These are phyloP conservation scores for Fusarium incarnatum DNA, from an alignment of 2,329 filamentous ascomycete genomes.

Conservation along the genomic window DNA sequence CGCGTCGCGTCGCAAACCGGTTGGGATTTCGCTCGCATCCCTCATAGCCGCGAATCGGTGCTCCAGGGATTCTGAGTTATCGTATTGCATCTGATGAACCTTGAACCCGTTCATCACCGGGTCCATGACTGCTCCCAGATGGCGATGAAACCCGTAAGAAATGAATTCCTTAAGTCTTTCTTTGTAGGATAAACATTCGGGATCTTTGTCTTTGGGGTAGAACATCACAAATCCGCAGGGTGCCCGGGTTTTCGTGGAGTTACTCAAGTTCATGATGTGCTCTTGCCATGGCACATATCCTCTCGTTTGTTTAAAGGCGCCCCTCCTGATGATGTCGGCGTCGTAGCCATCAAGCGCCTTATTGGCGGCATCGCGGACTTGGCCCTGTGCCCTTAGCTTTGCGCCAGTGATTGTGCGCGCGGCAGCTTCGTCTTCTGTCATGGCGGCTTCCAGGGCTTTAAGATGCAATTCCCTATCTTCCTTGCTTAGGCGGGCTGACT, in stretches of 20 bases:
- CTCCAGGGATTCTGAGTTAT: not conserved
- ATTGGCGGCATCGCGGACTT: too few species aligned
- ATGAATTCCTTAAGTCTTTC: rapidly evolving
- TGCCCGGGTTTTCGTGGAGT: not conserved
- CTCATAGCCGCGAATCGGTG: not conserved
- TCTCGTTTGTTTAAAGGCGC: too few species aligned
- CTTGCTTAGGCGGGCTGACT: too few species aligned
- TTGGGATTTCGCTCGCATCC: not conserved
- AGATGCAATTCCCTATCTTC: too few species aligned
- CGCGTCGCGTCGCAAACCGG: not conserved
- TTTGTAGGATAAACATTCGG: too few species aligned
- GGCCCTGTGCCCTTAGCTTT: too few species aligned
- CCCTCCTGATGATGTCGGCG: too few species aligned
- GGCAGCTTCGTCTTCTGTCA: too few species aligned
- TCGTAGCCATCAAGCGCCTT: too few species aligned
- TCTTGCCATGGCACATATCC: not conserved
- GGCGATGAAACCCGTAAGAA: rapidly evolving
- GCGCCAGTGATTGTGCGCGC: too few species aligned
- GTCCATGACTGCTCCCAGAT: not conserved
- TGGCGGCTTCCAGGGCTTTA: too few species aligned
- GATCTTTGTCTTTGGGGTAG: not conserved
- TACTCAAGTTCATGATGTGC: not conserved
- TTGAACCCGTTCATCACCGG: not conserved
- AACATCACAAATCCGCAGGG: not conserved
- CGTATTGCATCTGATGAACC: not conserved